phyloP scores from a whole-genome alignment of 257 asterid genomes.

The Jasminum sambac region DNA sequence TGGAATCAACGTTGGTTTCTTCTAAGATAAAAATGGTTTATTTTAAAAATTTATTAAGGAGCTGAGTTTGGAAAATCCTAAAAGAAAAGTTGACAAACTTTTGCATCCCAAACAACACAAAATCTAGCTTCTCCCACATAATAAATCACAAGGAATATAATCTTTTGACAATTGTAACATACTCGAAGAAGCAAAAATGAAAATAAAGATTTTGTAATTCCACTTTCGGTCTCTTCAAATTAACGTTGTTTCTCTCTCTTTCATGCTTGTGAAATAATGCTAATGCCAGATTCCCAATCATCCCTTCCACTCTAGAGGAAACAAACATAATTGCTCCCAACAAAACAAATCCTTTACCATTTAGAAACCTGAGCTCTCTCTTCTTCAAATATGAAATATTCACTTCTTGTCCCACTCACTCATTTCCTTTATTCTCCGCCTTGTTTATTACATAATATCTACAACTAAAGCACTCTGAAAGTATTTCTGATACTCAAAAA shows the following conservation, averaged over 20 bases:
- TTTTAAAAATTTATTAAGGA: slow-evolving; percentile 27
- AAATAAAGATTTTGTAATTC: not conserved
- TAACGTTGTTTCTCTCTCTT: slow-evolving; percentile 23
- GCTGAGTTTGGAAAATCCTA: not conserved
- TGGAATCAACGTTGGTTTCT: no score
- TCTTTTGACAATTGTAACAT: not conserved
- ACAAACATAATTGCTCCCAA: slow-evolving; percentile 72
- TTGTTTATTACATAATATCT: not conserved
- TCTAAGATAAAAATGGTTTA: no score
- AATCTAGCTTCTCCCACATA: slow-evolving; percentile 32
- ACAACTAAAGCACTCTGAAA: no score
- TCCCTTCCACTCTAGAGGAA: slow-evolving; percentile 66
- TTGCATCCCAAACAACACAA: slow-evolving; percentile 46
- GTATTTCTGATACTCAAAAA: no score
- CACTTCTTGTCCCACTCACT: not conserved
- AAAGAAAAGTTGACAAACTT: slow-evolving; percentile 44
- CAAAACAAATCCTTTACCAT: slow-evolving; percentile 52
- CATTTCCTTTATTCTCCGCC: slow-evolving; percentile 14
- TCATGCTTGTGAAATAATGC: slow-evolving; percentile 35
- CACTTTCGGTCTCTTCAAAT: slow-evolving; percentile 12
- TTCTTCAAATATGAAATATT: slow-evolving; percentile 14
- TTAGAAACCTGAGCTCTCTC: slow-evolving; percentile 36
- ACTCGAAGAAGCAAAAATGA: not conserved
- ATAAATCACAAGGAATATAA: not conserved
- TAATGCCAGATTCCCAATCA: slow-evolving; percentile 74